A percentile compares a stretch with the other conserved stretches of the same genome.
Evolutionary conservation across 202 grass and related monocot genomes (phyloP).

Genomic region (Schoenoplectus triqueter): DNA sequence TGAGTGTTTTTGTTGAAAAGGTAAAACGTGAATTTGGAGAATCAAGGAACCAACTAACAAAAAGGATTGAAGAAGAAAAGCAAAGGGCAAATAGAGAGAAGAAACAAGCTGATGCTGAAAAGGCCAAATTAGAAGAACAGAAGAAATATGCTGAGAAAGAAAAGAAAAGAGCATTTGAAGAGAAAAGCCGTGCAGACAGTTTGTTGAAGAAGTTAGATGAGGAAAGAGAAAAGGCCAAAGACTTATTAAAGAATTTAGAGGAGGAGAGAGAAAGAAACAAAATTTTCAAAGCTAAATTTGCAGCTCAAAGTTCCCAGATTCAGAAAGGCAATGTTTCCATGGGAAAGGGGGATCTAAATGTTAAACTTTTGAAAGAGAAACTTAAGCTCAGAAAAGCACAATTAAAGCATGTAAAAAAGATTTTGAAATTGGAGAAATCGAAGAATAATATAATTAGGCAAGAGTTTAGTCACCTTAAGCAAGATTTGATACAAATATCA

Average conservation of each 20-base stretch:
- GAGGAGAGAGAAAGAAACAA: constrained; percentile 43
- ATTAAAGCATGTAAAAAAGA: constrained; percentile 67
- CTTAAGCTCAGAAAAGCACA: constrained; percentile 92
- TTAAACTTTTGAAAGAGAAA: constrained; percentile 78
- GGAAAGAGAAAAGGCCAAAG: constrained; percentile 65
- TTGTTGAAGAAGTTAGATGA: constrained; percentile 69
- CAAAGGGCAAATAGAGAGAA: constrained; percentile 67
- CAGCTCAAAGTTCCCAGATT: constrained; percentile 10
- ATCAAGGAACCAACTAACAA: constrained; percentile 52
- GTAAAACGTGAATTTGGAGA: constrained; percentile 71
- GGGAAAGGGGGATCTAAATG: constrained; percentile 47
- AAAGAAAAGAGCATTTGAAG: constrained; percentile 57
- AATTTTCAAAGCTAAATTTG: constrained; percentile 36
- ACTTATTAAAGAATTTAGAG: constrained; percentile 44
- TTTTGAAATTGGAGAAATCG: constrained; percentile 64
- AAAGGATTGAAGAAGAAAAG: constrained; percentile 69
- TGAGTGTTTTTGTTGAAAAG: constrained; percentile 59
- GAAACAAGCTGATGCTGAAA: constrained; percentile 62
- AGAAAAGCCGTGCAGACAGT: constrained; percentile 49
- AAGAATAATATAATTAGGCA: constrained; percentile 68
- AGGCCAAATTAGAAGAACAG: constrained; percentile 57
- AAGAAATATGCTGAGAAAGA: constrained; percentile 58
- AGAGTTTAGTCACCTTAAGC: constrained; percentile 62
- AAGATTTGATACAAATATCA: constrained; percentile 66
- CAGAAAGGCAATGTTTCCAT: constrained; percentile 38